Conservation (phyloP, 208 protist genomes). For the Herpetomonas tarakana region DNA sequence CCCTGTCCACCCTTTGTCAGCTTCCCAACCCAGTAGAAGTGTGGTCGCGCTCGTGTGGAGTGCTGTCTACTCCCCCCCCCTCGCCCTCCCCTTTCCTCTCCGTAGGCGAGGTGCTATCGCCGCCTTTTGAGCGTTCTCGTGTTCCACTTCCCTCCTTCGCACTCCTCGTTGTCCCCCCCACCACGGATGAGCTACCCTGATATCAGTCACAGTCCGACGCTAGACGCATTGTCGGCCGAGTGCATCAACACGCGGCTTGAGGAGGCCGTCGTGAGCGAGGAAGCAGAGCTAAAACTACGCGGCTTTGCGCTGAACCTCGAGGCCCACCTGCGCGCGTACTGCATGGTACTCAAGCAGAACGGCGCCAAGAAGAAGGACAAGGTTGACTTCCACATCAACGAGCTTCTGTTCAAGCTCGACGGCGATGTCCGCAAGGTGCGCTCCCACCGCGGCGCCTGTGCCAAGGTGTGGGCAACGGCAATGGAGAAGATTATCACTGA, state of each 20-base stretch:
- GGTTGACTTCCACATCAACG: background rate
- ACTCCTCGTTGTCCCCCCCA: no score
- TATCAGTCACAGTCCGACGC: no score
- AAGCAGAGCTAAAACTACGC: background rate
- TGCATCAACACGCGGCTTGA: background rate
- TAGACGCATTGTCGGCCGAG: no score
- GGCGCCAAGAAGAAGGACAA: background rate
- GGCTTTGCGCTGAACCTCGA: background rate
- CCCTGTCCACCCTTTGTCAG: no score
- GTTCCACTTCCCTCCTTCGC: no score
- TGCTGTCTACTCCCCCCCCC: no score
- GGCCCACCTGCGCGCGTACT: background rate
- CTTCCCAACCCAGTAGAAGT: no score
- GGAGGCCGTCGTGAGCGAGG: background rate
- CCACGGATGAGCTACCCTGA: no score
- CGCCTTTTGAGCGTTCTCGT: no score
- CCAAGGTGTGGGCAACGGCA: background rate
- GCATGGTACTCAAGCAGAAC: background rate
- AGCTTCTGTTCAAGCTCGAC: background rate
- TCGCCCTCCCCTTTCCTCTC: no score
- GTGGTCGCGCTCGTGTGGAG: no score
- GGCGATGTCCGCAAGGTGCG: background rate
- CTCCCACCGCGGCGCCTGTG: background rate
- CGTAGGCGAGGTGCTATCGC: no score
- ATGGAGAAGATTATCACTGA: constrained; percentile 1